These are phyloP conservation scores for Solanum hybrid DNA, from an alignment of 305 asterid species.

Conservation along the genomic window DNA sequence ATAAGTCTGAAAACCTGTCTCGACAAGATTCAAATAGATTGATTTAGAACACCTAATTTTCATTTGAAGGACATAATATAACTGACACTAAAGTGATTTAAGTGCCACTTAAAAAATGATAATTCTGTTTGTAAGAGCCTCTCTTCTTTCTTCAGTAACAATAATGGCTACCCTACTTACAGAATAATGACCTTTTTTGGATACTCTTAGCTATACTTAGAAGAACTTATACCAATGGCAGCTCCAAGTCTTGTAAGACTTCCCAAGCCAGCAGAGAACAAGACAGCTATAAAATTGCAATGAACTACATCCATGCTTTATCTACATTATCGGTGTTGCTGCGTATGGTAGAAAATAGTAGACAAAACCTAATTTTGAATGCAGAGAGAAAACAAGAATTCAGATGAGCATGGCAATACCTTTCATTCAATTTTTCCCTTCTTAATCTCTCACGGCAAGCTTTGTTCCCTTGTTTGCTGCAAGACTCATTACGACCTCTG, in stretches of 20 bases:
- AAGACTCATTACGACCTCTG: conserved; percentile 49
- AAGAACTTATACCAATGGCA: neutral
- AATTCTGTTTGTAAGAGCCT: neutral
- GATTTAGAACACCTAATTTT: neutral
- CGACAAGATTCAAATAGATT: neutral
- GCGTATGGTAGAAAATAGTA: neutral
- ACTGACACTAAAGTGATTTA: neutral
- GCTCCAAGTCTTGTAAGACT: neutral
- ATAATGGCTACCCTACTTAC: neutral
- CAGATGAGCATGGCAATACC: conserved; percentile 19
- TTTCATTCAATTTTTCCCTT: conserved; percentile 69
- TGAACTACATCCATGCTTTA: neutral
- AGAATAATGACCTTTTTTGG: neutral
- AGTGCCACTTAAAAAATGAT: neutral
- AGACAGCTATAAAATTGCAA: neutral
- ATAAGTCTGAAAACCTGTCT: conserved; percentile 57
- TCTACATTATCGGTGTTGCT: neutral
- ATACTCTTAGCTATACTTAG: neutral
- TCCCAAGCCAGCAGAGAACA: neutral
- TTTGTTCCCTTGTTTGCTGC: conserved; percentile 48
- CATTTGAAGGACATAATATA: neutral
- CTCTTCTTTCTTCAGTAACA: neutral
- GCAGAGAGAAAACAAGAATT: neutral
- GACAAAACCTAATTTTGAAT: neutral
- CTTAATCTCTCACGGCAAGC: conserved; percentile 84